Evolutionary conservation across 257 asterid species (phyloP).

Genomic region (Cruciata laevipes): DNA sequence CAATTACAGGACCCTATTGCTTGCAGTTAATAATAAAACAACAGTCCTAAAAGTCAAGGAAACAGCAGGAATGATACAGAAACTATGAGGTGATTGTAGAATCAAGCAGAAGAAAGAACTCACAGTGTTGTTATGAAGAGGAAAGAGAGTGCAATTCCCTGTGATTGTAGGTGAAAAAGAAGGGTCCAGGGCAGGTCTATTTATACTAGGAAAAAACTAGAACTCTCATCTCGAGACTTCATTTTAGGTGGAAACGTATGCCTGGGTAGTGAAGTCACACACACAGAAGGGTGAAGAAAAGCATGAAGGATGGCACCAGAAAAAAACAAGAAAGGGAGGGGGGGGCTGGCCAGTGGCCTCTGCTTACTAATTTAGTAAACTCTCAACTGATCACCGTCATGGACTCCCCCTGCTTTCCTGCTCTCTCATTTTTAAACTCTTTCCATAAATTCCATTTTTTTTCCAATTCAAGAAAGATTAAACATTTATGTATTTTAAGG

Average conservation of each 20-base stretch:
- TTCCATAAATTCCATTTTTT: background rate
- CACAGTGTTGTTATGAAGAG: background rate
- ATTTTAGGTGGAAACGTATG: conserved; percentile 6
- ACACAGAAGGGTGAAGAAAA: conserved; percentile 11
- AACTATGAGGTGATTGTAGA: conserved; percentile 3
- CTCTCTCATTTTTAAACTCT: background rate
- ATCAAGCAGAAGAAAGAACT: background rate
- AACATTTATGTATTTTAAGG: background rate
- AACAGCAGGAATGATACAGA: conserved; percentile 2
- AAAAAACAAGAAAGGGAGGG: conserved; percentile 10
- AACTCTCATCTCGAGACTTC: conserved; percentile 19
- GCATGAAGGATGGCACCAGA: conserved; percentile 8
- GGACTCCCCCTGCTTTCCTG: background rate
- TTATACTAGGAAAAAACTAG: background rate
- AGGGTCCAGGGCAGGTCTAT: background rate
- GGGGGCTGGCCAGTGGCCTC: background rate
- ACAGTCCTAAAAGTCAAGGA: conserved; percentile 18
- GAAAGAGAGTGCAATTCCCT: background rate
- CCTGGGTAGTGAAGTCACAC: conserved; percentile 12
- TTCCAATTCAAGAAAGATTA: background rate
- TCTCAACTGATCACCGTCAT: conserved; percentile 6
- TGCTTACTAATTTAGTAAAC: conserved; percentile 11
- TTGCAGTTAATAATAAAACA: conserved; percentile 20
- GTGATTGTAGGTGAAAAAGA: background rate
- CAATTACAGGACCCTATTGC: conserved; percentile 23